These are phyloP conservation scores for Penicillium cosmopolitanum DNA, from an alignment of 495 filamentous ascomycete genomes.

Conservation along the genomic window DNA sequence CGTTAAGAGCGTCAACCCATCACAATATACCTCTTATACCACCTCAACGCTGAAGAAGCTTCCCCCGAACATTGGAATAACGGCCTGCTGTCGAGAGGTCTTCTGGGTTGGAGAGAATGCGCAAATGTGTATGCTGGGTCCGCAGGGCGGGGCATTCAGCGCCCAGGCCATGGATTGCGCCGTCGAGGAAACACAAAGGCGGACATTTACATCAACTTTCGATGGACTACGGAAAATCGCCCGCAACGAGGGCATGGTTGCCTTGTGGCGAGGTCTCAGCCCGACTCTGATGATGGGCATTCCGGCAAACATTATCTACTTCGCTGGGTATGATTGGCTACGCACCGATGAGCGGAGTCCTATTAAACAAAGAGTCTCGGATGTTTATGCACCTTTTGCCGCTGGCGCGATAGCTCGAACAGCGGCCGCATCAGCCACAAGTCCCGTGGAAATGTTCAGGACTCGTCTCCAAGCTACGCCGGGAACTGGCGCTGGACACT, in stretches of 20 bases:
- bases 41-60: constrained; percentile 64
- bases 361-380: constrained; percentile 60
- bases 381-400: constrained; percentile 74
- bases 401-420: constrained; percentile 79
- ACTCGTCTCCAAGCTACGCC: constrained; percentile 84
- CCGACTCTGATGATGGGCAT: constrained; percentile 94
- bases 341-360: constrained; percentile 71
- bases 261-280: constrained; percentile 90
- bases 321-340: constrained; percentile 97
- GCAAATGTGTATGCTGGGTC: constrained; percentile 74
- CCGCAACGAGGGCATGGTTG: constrained; percentile 84
- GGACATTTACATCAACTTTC: constrained; percentile 85
- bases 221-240: constrained; percentile 95
- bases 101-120: constrained; percentile 92
- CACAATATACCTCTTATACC: constrained; percentile 50
- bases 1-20: constrained; percentile 37
- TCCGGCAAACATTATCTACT: constrained; percentile 96
- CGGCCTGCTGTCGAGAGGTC: constrained; percentile 93
- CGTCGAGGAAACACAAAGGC: constrained; percentile 80
- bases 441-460: constrained; percentile 92
- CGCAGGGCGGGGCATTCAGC: constrained; percentile 40
- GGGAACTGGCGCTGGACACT: constrained; percentile 59
- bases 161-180: constrained; percentile 67
- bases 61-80: constrained; percentile 82
- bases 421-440: constrained; percentile 79